Conservation (phyloP, 2,329 filamentous ascomycete species). For the Cladophialophora yegresii region DNA sequence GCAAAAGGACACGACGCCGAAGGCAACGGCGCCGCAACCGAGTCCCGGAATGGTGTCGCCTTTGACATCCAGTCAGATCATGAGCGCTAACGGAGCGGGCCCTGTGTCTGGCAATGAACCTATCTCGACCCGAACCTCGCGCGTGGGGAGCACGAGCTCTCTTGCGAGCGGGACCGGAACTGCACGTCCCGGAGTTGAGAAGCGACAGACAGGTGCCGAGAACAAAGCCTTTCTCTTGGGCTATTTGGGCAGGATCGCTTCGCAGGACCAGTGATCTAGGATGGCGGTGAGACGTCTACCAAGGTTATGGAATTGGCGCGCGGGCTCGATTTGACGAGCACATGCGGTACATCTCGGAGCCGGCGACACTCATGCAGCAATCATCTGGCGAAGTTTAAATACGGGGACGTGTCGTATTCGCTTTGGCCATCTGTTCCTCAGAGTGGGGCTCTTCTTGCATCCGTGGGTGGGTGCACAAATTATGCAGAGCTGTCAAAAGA, state of each 20-base stretch:
- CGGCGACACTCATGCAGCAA: not conserved
- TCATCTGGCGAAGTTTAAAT: not conserved
- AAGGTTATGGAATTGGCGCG: not conserved
- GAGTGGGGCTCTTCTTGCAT: constrained; percentile 7
- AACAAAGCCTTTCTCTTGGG: constrained; percentile 75
- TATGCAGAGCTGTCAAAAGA: constrained; percentile 1
- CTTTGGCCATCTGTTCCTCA: not conserved
- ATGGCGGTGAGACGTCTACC: constrained; percentile 1
- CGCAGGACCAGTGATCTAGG: constrained; percentile 26
- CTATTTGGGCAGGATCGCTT: constrained; percentile 60
- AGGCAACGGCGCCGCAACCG: constrained; percentile 13
- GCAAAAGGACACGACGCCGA: constrained; percentile 16
- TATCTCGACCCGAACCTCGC: constrained; percentile 33
- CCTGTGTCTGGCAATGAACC: constrained; percentile 36
- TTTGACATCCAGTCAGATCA: constrained; percentile 28
- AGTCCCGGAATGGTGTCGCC: constrained; percentile 30
- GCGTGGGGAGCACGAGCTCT: constrained; percentile 35
- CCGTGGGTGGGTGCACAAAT: constrained; percentile 8
- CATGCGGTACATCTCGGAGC: not conserved
- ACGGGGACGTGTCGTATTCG: constrained; percentile 12
- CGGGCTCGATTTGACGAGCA: not conserved
- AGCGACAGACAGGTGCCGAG: constrained; percentile 58
- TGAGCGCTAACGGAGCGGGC: constrained; percentile 31
- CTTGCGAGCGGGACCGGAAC: constrained; percentile 30
- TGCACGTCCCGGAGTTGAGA: constrained; percentile 55